Evolutionary conservation across 352 stramenopile species (phyloP), one percentile per base, ranked within the genome.

Genomic region (Pythium rhizo-oryzae): DNA sequence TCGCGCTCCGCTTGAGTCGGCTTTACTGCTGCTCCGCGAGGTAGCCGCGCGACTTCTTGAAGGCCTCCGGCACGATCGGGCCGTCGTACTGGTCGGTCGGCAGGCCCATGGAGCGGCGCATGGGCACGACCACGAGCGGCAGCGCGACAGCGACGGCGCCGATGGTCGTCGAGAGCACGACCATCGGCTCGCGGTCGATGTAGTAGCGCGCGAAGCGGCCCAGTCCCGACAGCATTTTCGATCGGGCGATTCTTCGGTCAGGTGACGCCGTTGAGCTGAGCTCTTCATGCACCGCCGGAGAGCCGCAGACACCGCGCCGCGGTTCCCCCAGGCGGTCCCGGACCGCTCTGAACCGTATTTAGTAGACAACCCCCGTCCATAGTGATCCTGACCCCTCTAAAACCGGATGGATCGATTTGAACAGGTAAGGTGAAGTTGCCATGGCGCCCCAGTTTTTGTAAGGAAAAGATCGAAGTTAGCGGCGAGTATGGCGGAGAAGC

Each of bases 71-170:
- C 60, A 95, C 80, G 74, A 88, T 85, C 15, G 89, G 89, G 55
- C 89, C 89, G 74, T 96, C 89, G 80, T 96, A 96, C 74, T 96
- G 89, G 74, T 96, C 87, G 53, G 89, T 96, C 13, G 89, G 89
- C 54, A 94, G 78, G 6, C 89, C 89, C 71, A 96, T 80, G 51
- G 84, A 94, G 70, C 89, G 89, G 67, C 89, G 87, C 52, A 96
- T 60, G 7, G 89, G 89, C 59, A 96, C 89, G 59, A 96, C 82
- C 46, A 92, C 82, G 13, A 95, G 68, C 53, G 89, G 89, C 25
- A 94, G 67, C 47, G 73, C 67, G 28, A 96, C 47, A 30, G 84
- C 84, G 33, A 95, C 80, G 23, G 81, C 67, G 39, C 87, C 89
- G 63, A 96, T 88, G 59, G 83, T 83, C 68, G 80, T 90, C 28